Conservation (phyloP, 345 rosid genomes). For the Gynandropsis gynandra region DNA sequence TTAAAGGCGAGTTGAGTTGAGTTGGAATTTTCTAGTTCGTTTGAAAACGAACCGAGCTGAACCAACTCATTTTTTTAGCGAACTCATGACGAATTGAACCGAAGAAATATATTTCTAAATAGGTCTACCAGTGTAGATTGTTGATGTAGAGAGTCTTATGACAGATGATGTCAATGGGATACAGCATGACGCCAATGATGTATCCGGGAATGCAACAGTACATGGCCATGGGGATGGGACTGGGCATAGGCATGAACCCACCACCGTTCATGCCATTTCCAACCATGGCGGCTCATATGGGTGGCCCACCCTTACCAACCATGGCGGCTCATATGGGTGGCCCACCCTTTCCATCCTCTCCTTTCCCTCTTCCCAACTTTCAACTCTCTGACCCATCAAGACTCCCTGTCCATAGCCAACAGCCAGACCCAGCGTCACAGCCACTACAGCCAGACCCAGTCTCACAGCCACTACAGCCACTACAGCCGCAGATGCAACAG, state of each 20-base stretch:
- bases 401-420: slow-evolving; percentile 34
- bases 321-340: slow-evolving; percentile 41
- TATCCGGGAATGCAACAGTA: slow-evolving; percentile 59
- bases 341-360: slow-evolving; percentile 49
- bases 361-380: slow-evolving; percentile 50
- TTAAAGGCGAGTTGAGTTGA: no score
- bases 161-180: slow-evolving; percentile 86
- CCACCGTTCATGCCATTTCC: slow-evolving; percentile 66
- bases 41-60: no score
- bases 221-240: slow-evolving; percentile 58
- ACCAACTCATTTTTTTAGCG: no score
- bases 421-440: slow-evolving; percentile 35
- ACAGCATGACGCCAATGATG: slow-evolving; percentile 72
- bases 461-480: no score
- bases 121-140: no score
- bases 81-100: background rate
- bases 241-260: slow-evolving; percentile 46
- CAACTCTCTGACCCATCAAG: slow-evolving; percentile 51
- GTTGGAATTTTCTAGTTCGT: no score
- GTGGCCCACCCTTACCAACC: slow-evolving; percentile 44
- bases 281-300: slow-evolving; percentile 49
- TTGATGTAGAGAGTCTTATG: no score
- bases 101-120: no score
- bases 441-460: slow-evolving; percentile 37
- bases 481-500: no score